Evolutionary conservation across 2,329 filamentous ascomycete species (phyloP).

Genomic region (Claviceps africana): DNA sequence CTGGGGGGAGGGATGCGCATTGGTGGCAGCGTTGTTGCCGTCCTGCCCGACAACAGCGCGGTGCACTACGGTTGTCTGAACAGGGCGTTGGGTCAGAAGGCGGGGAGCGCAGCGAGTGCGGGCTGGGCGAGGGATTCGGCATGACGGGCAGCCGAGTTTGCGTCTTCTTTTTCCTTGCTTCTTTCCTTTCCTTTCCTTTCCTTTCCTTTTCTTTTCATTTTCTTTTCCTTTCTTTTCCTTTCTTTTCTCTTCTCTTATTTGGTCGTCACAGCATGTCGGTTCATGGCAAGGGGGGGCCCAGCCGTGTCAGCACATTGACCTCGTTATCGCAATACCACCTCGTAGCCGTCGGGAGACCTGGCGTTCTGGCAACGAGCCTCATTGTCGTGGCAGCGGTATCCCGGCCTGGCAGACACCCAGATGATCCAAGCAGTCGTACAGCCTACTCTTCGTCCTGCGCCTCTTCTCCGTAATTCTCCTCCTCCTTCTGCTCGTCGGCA

Average conservation of each 20-base stretch:
- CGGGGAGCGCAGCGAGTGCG: conserved; percentile 18
- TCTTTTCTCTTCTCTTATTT: not conserved
- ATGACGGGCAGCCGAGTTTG: conserved; percentile 5
- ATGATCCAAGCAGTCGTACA: too few relatives aligned
- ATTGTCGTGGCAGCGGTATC: too few relatives aligned
- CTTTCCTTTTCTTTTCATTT: conserved; percentile 5
- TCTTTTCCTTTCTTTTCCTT: not conserved
- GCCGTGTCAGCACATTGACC: not conserved
- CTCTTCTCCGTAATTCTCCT: conserved; percentile 79
- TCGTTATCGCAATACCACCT: conserved; percentile 16
- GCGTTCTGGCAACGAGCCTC: not conserved
- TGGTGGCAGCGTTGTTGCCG: conserved; percentile 79
- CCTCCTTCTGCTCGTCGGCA: conserved; percentile 44
- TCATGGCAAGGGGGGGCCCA: not conserved
- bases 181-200: conserved; percentile 4
- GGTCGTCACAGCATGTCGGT: not conserved
- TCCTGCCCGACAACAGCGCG: conserved; percentile 69
- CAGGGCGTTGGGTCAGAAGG: conserved; percentile 26
- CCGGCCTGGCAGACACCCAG: too few relatives aligned
- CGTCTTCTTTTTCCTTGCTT: not conserved
- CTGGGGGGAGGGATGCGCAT: conserved; percentile 74
- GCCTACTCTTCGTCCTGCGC: conserved; percentile 47
- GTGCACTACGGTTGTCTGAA: conserved; percentile 71
- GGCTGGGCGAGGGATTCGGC: conserved; percentile 23
- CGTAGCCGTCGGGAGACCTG: not conserved